Conservation (phyloP, 2,329 filamentous ascomycete genomes). For the Clonostachys chloroleuca region DNA sequence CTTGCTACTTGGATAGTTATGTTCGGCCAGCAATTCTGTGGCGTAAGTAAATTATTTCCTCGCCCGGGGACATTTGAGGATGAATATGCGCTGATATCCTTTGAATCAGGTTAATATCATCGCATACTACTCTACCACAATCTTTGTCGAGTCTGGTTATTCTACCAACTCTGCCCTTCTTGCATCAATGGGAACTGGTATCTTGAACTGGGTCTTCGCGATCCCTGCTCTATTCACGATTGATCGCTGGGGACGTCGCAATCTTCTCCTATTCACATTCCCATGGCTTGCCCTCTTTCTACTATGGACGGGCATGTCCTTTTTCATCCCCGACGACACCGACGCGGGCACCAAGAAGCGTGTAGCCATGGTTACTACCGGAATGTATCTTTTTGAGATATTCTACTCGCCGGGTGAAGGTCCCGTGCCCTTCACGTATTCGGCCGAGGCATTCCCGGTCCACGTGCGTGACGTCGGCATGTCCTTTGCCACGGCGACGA, state of each 20-base stretch:
- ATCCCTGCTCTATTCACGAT: slow-evolving; percentile 55
- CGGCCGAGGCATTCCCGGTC: slow-evolving; percentile 53
- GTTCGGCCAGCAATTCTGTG: slow-evolving; percentile 27
- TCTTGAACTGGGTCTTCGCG: slow-evolving; percentile 54
- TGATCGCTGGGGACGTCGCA: slow-evolving; percentile 52
- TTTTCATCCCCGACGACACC: slow-evolving; percentile 25
- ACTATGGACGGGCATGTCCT: slow-evolving; percentile 46
- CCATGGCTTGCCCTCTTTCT: slow-evolving; percentile 52
- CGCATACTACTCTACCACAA: slow-evolving; percentile 49
- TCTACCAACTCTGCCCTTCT: slow-evolving; percentile 37
- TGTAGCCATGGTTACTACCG: slow-evolving; percentile 24
- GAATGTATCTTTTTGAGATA: slow-evolving; percentile 32
- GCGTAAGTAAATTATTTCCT: not conserved
- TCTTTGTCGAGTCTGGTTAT: slow-evolving; percentile 32
- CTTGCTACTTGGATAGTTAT: slow-evolving; percentile 28
- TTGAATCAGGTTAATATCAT: slow-evolving; percentile 41
- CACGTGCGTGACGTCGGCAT: slow-evolving; percentile 52
- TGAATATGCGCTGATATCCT: too few relatives aligned
- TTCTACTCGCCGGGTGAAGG: slow-evolving; percentile 47
- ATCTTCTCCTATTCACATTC: slow-evolving; percentile 52
- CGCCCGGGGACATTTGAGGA: too few relatives aligned
- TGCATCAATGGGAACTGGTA: slow-evolving; percentile 50
- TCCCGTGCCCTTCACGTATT: slow-evolving; percentile 56
- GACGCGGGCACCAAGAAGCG: slow-evolving; percentile 7
- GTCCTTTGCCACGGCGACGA: slow-evolving; percentile 37